Evolutionary conservation across 1,284 basidiomycete species (phyloP).

Genomic region (Ustilago sp.): DNA sequence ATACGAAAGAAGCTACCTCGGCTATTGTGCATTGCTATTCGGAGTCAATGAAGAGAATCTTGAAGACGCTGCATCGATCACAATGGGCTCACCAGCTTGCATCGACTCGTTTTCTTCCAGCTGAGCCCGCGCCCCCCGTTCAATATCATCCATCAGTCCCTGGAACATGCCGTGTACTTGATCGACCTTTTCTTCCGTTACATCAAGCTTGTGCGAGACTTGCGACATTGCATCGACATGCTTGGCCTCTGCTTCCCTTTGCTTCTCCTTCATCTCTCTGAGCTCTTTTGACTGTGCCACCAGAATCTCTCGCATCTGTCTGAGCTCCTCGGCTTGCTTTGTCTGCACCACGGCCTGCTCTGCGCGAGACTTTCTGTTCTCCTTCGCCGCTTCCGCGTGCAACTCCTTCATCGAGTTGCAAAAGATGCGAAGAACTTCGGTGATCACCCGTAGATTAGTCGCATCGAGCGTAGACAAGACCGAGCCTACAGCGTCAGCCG

Average conservation of each 20-base stretch:
- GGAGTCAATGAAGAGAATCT: neutral
- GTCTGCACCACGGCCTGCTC: slow-evolving; percentile 7
- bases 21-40: neutral
- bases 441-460: slow-evolving; percentile 23
- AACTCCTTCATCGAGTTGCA: slow-evolving; percentile 19
- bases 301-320: slow-evolving; percentile 6
- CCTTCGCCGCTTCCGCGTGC: slow-evolving; percentile 3
- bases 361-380: neutral
- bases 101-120: slow-evolving; percentile 18
- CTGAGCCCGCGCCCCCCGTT: slow-evolving; percentile 26
- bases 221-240: neutral
- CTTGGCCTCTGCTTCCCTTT: neutral
- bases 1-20: neutral
- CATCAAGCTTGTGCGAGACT: slow-evolving; percentile 6
- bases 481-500: neutral
- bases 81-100: slow-evolving; percentile 1
- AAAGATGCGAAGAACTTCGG: slow-evolving; percentile 38
- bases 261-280: slow-evolving; percentile 1
- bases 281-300: neutral
- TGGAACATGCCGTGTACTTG: slow-evolving; percentile 16
- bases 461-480: slow-evolving; percentile 16
- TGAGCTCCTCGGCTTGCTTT: neutral
- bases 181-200: neutral
- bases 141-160: slow-evolving; percentile 31
- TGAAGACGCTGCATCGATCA: slow-evolving; percentile 2